Base-by-base conservation (phyloP, 2,329 filamentous ascomycete species). In the Grosmannia serpens region DNA sequence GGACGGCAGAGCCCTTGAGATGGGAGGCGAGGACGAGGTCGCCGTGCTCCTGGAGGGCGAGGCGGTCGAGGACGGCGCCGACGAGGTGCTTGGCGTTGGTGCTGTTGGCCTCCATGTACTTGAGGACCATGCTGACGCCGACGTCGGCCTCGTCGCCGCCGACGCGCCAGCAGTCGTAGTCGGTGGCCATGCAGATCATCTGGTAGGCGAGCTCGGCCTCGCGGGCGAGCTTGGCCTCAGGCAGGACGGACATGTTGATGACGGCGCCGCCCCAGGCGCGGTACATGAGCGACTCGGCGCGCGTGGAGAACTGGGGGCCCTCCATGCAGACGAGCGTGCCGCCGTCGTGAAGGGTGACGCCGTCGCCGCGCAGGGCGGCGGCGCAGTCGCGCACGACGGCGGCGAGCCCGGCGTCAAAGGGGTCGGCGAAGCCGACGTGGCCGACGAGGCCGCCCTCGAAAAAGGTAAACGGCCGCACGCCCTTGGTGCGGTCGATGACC, bases 121-220 rank as follows among this genome's bases (percentile, higher is more conserved):
- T 87, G 85, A 96, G 89, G 58, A 99, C 94, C 88, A 97, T 95
- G 72, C 91, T 89, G 26, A 99, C 94, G 62, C 91, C 91, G 62
- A 99, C 94, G 64, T 88, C 89, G 60, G 85, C 88, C 59, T 84
- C 87, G 58, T 85, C 87, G 59, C 84, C 87, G 54, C 81, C 82
- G 24, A 82, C 84, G 70, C 91, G 88, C 94, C 94, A 99, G 83
- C 92, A 97, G 77, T 99, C 94, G 73, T 99, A 99, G 77, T 99
- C 94, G 31, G 94, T 99, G 38, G 90, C 89, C 94, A 99, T 99
- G 79, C 92, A 96, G 68, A 99, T 95, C 83, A 96, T 95, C 77
- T 95, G 91, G 74, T 97, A 97, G 41, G 87, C 88, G 66, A 99
- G 88, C 77, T 99, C 94, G 27, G 94, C 94, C 77, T 99, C 94